These are phyloP conservation scores for Solanum rostratum DNA, from an alignment of 257 asterid species.

Conservation along the genomic window DNA sequence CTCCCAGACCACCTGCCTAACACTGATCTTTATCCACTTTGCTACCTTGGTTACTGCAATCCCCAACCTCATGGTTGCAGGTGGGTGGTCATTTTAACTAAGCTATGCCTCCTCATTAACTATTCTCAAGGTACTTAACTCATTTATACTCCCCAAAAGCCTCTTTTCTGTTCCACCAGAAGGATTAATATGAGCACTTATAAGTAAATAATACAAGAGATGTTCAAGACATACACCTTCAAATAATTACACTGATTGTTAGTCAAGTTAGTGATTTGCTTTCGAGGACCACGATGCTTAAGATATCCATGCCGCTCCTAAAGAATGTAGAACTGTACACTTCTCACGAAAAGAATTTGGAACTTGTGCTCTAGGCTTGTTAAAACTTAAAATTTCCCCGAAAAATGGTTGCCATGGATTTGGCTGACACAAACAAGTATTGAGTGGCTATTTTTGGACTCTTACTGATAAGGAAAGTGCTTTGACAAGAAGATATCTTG, in stretches of 20 bases:
- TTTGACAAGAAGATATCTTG: neutral
- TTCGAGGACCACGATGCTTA: slow-evolving; percentile 11
- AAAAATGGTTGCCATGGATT: neutral
- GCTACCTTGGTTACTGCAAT: neutral
- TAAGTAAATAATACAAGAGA: neutral
- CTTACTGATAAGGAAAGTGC: slow-evolving; percentile 6
- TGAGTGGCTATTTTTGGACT: slow-evolving; percentile 1
- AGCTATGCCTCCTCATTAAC: neutral
- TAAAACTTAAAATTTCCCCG: neutral
- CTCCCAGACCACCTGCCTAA: neutral
- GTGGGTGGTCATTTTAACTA: neutral
- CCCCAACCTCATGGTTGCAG: neutral
- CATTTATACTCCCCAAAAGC: neutral
- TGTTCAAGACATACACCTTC: neutral
- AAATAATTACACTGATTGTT: neutral
- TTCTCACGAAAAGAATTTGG: neutral
- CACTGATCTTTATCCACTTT: neutral
- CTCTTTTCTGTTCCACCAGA: neutral
- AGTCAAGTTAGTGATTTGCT: neutral
- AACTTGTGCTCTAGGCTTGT: slow-evolving; percentile 1
- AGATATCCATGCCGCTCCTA: neutral
- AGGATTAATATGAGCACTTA: neutral
- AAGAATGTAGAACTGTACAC: slow-evolving; percentile 5
- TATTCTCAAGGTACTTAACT: neutral
- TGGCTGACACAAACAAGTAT: slow-evolving; percentile 2